phyloP scores from a whole-genome alignment of 352 stramenopile genomes.

The Globisporangium spinosum region DNA sequence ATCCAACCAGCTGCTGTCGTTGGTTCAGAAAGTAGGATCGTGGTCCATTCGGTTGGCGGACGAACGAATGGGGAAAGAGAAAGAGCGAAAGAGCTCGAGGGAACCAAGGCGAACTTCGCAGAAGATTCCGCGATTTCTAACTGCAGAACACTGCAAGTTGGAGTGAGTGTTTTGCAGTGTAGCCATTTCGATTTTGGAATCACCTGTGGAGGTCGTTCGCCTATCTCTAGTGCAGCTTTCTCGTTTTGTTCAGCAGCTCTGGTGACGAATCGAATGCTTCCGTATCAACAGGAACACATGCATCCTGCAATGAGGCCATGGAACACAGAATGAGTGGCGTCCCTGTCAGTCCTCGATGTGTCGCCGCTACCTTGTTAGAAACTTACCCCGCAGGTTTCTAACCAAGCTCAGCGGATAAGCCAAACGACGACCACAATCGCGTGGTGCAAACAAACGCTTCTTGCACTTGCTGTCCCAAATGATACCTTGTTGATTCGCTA shows the following conservation, averaged over 20 bases:
- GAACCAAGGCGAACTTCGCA: not conserved
- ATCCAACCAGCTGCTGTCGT: not conserved
- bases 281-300: too few species aligned
- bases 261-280: not conserved
- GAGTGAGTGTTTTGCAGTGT: not conserved
- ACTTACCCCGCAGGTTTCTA: too few species aligned
- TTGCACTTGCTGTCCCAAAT: too few species aligned
- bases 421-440: too few species aligned
- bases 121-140: not conserved
- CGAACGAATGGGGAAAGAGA: not conserved
- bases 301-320: too few species aligned
- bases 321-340: too few species aligned
- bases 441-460: too few species aligned
- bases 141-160: not conserved
- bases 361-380: not conserved
- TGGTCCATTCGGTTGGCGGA: not conserved
- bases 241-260: not conserved
- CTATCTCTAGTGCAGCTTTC: not conserved
- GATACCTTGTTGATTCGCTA: too few species aligned
- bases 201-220: not conserved
- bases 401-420: too few species aligned
- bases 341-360: not conserved
- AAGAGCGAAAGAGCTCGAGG: not conserved
- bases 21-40: not conserved
- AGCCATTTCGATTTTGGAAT: not conserved